phyloP scores from a whole-genome alignment of 352 stramenopile genomes.

The Phytophthora crassamura region DNA sequence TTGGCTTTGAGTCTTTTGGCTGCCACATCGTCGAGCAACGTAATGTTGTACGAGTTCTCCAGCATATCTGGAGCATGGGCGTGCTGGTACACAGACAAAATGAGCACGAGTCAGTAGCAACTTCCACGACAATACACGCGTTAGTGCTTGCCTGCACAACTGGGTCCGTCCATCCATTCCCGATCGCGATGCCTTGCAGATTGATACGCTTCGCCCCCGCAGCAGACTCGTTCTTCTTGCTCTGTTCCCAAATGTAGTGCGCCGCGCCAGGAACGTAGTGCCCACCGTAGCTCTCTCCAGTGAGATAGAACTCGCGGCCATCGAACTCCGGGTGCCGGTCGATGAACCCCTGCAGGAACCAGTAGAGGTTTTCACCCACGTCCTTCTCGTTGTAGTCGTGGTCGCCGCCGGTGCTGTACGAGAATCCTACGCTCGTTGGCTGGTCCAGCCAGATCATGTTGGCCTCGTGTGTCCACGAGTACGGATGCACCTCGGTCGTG shows the following conservation, averaged over 20 bases:
- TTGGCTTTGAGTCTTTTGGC: slow-evolving; percentile 37
- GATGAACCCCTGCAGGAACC: slow-evolving; percentile 58
- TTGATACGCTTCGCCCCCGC: slow-evolving; percentile 29
- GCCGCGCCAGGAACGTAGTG: slow-evolving; percentile 53
- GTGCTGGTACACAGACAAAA: slow-evolving; percentile 5
- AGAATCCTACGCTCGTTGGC: slow-evolving; percentile 54
- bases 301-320: slow-evolving; percentile 53
- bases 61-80: slow-evolving; percentile 46
- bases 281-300: slow-evolving; percentile 67
- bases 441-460: slow-evolving; percentile 70
- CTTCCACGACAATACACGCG: not conserved
- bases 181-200: slow-evolving; percentile 48
- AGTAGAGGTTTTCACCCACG: slow-evolving; percentile 61
- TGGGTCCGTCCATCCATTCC: slow-evolving; percentile 55
- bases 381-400: slow-evolving; percentile 45
- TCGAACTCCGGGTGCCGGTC: slow-evolving; percentile 55
- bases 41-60: slow-evolving; percentile 66
- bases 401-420: slow-evolving; percentile 36
- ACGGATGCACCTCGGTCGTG: slow-evolving; percentile 44
- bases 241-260: slow-evolving; percentile 46
- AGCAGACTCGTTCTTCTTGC: slow-evolving; percentile 23
- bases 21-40: slow-evolving; percentile 44
- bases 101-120: slow-evolving; percentile 11
- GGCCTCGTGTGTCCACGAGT: slow-evolving; percentile 57
- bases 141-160: slow-evolving; percentile 36